Base-by-base conservation (phyloP, 345 rosid species). In the Atalantia buxifolia region DNA sequence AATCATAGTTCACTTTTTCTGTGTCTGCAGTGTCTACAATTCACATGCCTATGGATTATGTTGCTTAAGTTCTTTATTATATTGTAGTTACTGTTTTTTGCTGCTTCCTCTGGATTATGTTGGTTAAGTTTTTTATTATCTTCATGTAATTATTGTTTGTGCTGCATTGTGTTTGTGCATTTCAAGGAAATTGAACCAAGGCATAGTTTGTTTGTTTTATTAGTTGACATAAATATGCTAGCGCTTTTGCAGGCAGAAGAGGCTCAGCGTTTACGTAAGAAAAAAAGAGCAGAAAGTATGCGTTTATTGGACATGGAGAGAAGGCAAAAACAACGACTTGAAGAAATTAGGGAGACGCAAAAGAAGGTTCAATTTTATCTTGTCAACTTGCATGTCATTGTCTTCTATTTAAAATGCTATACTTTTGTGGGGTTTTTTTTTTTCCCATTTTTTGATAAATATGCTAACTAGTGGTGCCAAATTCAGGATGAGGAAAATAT, bases 331-430 rank as follows among this genome's bases (percentile, higher is more conserved):
- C 92, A 88, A 88, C 92, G 96, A 6, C 76, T 92, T 82, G 93
- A 93, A 79, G 99, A 95, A 91, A 85, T 93, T 82, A 90, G 98
- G 79, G 94, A 88, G 82, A 82, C 93, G 56, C 92, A 93, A 80
- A 93, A 89, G 92, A 92, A 90, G 98, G 99, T 92, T 48, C 42
- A 73, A 36, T 36, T 38, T 30, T 22, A 60, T 35, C 22, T 48
- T 75, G 35, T 75, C 31, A 55, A 22, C 42, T 36, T 5, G 40
- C 50, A 22, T 6, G 16, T 63, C 22, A 21, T 9, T 33, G 56
- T 74, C 45, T 53, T 66, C 25, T 25, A 7, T 75, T 66, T 56
- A 42, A n/a, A 66, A 5, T 25, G 36, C 24, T 14, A 33, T 24
- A n/a, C 35, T 59, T 30, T 53, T 53, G 30, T 4, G 4, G 31